Percentiles rank a stretch among this genome's conserved stretches.
Evolutionary conservation across 805 yeast genomes (phyloP).

Genomic region (Yarrowia alimentaria): DNA sequence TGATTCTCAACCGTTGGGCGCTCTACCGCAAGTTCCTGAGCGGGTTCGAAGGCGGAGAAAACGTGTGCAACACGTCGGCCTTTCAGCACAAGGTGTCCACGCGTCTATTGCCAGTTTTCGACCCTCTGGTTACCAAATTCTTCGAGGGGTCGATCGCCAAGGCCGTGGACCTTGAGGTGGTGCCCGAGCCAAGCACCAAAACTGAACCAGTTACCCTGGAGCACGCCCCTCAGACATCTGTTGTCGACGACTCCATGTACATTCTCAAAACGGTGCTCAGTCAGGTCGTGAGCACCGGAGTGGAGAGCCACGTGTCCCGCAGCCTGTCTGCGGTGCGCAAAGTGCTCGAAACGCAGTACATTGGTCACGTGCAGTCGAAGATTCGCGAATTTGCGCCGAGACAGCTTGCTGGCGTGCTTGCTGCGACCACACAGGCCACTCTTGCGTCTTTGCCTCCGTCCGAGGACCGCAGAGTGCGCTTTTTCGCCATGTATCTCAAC

Average conservation of each 20-base stretch:
- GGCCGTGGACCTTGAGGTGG: constrained; percentile 73
- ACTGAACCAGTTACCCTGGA: too few species aligned
- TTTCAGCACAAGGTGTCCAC: constrained; percentile 55
- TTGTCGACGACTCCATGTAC: constrained; percentile 79
- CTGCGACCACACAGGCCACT: constrained; percentile 30
- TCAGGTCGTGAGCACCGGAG: constrained; percentile 71
- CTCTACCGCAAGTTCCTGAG: constrained; percentile 56
- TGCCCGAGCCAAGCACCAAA: too few species aligned
- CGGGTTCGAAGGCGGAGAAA: constrained; percentile 36
- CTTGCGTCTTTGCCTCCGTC: constrained; percentile 33
- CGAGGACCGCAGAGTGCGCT: constrained; percentile 52
- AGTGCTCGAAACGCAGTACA: constrained; percentile 61
- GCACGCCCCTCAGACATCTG: constrained; percentile 65
- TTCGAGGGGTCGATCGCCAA: constrained; percentile 76
- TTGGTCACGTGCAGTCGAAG: constrained; percentile 54
- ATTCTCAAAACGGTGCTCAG: constrained; percentile 66
- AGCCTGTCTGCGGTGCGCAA: background rate
- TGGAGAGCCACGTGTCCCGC: constrained; percentile 51
- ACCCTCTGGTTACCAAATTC: constrained; percentile 60
- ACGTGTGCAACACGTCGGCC: constrained; percentile 52
- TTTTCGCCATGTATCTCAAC: constrained; percentile 66
- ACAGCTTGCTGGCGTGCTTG: constrained; percentile 29
- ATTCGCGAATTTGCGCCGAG: constrained; percentile 48
- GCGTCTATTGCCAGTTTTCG: constrained; percentile 61
- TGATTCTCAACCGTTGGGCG: constrained; percentile 80